phyloP scores from a whole-genome alignment of 2,329 filamentous ascomycete species.

The Pezicula rhizophila region DNA sequence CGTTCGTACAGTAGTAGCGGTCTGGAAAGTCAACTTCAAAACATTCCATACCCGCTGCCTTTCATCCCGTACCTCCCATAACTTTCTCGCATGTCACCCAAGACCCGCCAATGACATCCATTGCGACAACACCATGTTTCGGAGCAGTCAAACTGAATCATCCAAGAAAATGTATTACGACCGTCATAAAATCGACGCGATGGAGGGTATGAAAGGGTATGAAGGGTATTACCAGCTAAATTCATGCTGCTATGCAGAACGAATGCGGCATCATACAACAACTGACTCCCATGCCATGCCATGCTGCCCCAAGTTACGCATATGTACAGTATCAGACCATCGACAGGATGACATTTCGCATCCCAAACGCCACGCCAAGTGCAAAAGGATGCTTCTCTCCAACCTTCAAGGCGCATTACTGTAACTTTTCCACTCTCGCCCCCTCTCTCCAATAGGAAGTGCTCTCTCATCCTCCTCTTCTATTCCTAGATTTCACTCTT shows the following conservation, averaged over 20 bases:
- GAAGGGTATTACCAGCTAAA: slow-evolving; percentile 8
- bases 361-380: slow-evolving; percentile 13
- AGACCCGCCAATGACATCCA: too few relatives aligned
- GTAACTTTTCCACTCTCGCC: not conserved
- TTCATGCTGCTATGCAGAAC: slow-evolving; percentile 1
- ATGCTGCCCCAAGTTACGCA: slow-evolving; percentile 7
- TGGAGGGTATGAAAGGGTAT: not conserved
- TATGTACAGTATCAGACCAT: slow-evolving; percentile 7
- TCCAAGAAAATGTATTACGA: too few relatives aligned
- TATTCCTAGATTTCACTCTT: not conserved
- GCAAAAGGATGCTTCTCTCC: slow-evolving; percentile 6
- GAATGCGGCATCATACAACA: not conserved
- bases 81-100: too few relatives aligned
- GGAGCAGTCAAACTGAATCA: too few relatives aligned
- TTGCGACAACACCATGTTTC: too few relatives aligned
- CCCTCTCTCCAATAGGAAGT: not conserved
- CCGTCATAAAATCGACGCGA: not conserved
- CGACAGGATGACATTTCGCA: slow-evolving; percentile 6
- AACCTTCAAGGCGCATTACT: not conserved
- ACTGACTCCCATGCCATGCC: not conserved
- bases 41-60: not conserved
- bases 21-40: not conserved
- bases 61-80: too few relatives aligned
- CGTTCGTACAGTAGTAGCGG: not conserved
- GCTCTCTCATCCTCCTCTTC: not conserved